These are phyloP conservation scores for Nepenthes alata DNA, from an alignment of 179 eudicot genomes.

Conservation along the genomic window DNA sequence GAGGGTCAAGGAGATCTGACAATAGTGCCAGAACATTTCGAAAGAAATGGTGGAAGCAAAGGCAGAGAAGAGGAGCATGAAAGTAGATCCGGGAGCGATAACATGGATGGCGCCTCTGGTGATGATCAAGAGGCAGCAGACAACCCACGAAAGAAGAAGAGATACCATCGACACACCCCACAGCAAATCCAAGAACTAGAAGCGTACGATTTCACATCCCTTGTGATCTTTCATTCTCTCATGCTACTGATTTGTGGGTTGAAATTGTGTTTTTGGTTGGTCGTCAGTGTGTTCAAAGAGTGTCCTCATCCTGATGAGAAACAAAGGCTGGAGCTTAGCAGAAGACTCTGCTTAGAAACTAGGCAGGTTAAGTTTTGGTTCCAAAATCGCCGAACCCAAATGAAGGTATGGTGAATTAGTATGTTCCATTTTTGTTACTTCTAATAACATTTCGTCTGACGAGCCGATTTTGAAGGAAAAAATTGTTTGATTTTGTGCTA, in stretches of 20 bases:
- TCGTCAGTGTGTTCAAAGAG: slow-evolving; percentile 75
- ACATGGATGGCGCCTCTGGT: slow-evolving; percentile 83
- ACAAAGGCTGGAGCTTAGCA: slow-evolving; percentile 91
- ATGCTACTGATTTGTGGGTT: not conserved
- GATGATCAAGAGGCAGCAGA: slow-evolving; percentile 80
- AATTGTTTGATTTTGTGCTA: slow-evolving; percentile 11
- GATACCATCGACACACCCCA: slow-evolving; percentile 99
- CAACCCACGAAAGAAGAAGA: slow-evolving; percentile 61
- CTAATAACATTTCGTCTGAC: not conserved
- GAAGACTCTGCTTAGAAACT: slow-evolving; percentile 70
- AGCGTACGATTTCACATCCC: slow-evolving; percentile 32
- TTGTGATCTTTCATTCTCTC: not conserved
- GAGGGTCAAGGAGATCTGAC: slow-evolving; percentile 68
- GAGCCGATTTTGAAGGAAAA: not conserved
- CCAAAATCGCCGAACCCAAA: slow-evolving; percentile 95
- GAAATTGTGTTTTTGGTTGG: not conserved
- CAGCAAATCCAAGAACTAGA: slow-evolving; percentile 99
- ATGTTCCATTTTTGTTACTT: not conserved
- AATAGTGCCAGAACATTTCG: slow-evolving; percentile 45
- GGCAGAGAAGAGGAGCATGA: slow-evolving; percentile 73
- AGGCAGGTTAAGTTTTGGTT: slow-evolving; percentile 98
- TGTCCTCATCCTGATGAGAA: slow-evolving; percentile 99
- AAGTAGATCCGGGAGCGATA: slow-evolving; percentile 94
- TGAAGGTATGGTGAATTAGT: slow-evolving; percentile 46
- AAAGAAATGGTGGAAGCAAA: slow-evolving; percentile 31